Evolutionary conservation across 1,284 basidiomycete genomes (phyloP), one percentile per base, ranked within the genome.

Genomic region (Fomitiporia mediterranea): DNA sequence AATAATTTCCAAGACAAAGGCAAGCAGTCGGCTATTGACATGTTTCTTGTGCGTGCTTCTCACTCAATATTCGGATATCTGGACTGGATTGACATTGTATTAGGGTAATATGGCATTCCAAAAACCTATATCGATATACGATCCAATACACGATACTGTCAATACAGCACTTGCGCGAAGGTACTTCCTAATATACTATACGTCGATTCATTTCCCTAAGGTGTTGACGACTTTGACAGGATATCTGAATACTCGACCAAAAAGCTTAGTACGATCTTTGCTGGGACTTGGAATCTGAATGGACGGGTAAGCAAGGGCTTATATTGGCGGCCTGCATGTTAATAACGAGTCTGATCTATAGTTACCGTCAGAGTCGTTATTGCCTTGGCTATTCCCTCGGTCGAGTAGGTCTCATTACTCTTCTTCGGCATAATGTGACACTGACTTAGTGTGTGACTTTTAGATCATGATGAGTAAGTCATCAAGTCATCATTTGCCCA

Each of bases 1-100:
- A 97, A 96, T 69, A 98, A 98, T 68, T 98, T 99, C 68, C 91
- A 96, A 63, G 97, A 99, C 70, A 93, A 92, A 69, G 84, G 81
- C 43, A 99, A 99, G 69, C 97, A 99, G 66, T 74, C 82, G 17
- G 92, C 95, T 0, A 98, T 99, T 60, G 97, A 99, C 67, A 89
- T 94, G 80, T 89, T 99, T 63, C 76, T 99, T 61, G 93, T 94
- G 57, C 54, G 83, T 69, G 7, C 56, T 50, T 28, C 35, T 27
- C 34, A 46, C 34, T 35, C 9, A 25, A 2, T 15, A 50, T 19
- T 27, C 23, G 23, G 11, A 27, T 42, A 51, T 9, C 53, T 38
- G 3, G 15, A 17, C 43, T 44, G 28, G 42, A 47, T 42, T 19
- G 17, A 43, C 25, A 3, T 7, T 32, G 23, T 5, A 58, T 35